Evolutionary conservation across 345 rosid genomes (phyloP), one percentile per base, ranked within the genome.

Genomic region (Pistacia integerrima): DNA sequence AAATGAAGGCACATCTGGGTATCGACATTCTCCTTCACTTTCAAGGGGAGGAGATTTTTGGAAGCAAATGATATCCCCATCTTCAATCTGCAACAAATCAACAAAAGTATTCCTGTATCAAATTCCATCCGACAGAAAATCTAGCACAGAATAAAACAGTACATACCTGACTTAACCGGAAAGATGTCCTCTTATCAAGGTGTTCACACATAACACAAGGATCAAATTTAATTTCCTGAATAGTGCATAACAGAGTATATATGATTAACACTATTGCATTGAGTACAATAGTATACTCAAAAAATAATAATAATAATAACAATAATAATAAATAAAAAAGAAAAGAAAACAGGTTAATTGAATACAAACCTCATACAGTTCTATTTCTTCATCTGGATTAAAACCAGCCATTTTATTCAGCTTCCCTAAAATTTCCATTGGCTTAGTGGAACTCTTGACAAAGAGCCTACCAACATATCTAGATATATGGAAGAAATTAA

Each of bases 11-110:
- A 96, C 92, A 66, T 92, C 87, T 28, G 95, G 97, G 84, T 91
- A 92, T 36, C 76, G 84, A 69, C 74, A 85, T 67, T 85, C 90
- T 77, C 78, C 90, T 78, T 86, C 93, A 77, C 80, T 77, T 79
- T 86, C 87, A 56, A 64, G 71, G 65, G 87, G 81, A 72, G 84
- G 71, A 77, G 85, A 72, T 83, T 92, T 96, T 87, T 96, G 99
- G 86, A 87, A 96, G 88, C 98, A 96, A 67, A 96, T 90, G 71
- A 96, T 91, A 76, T 96, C 99, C 67, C 99, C 98, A 84, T 96
- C 99, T 89, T 94, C 98, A 79, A 94, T 84, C 97, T 91, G 88
- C 76, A 82, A 55, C 8, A 59, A 80, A 67, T 64, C 11, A 14
- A 70, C 63, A 65, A 36, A 36, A 12, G 62, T 77, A 70, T 41